phyloP scores from a whole-genome alignment of 2,329 filamentous ascomycete species.

The Setomelanomma holmii region DNA sequence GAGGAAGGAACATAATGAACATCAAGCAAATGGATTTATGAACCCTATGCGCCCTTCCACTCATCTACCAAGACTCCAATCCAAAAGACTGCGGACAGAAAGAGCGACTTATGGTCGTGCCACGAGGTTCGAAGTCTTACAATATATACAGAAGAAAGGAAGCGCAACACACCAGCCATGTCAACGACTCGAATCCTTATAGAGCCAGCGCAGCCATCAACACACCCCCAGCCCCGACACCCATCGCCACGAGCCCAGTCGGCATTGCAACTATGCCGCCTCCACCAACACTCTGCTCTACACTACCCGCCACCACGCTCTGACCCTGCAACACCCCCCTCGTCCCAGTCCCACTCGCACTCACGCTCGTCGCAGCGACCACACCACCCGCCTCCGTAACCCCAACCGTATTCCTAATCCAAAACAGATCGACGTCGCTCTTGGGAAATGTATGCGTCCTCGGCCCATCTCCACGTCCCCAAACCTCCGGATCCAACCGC shows the following conservation, averaged over 20 bases:
- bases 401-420: conserved; percentile 10
- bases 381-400: conserved; percentile 8
- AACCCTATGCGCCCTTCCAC: too few relatives aligned
- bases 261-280: conserved; percentile 10
- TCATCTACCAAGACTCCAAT: too few relatives aligned
- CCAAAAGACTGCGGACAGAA: not conserved
- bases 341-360: conserved; percentile 3
- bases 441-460: conserved; percentile 12
- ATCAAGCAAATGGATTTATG: too few relatives aligned
- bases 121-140: too few relatives aligned
- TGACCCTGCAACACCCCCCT: not conserved
- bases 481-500: conserved; percentile 10
- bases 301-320: not conserved
- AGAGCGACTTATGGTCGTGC: too few relatives aligned
- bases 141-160: not conserved
- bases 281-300: conserved; percentile 8
- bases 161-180: too few relatives aligned
- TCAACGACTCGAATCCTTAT: not conserved
- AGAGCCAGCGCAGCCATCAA: conserved; percentile 12
- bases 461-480: conserved; percentile 8
- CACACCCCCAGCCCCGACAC: conserved; percentile 13
- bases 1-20: too few relatives aligned
- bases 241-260: conserved; percentile 9
- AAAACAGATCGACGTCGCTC: conserved; percentile 11
- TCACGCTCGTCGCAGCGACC: not conserved